Base-by-base conservation (phyloP, 2,329 filamentous ascomycete species). In the Periconia sp. region DNA sequence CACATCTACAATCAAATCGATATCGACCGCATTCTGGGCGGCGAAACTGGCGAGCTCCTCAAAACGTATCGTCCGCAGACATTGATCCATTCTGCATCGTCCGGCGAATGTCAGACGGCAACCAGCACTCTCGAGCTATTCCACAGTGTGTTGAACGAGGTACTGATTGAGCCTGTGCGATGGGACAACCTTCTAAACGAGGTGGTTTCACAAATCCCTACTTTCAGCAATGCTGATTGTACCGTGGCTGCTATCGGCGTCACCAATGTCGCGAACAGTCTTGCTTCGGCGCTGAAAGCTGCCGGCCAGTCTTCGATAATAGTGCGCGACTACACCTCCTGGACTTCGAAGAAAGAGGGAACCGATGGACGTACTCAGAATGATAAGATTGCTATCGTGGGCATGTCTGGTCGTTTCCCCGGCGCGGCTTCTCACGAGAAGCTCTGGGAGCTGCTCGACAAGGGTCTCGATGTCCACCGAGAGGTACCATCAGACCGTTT, bases 361-460 rank as follows among this genome's bases (percentile, higher is more conserved):
- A 58, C 55, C 28, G 52, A 58, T 10, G 77, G 72, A 36, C 75
- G 74, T 46, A 78, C 72, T 21, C 75, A 78, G 48, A 77, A 81
- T 58, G 81, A 83, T 64, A 92, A 91, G 69, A 82, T 95, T 50
- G 90, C 90, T 43, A 91, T 95, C 50, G 87, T 95, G 23, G 90
- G 90, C 38, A 88, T 90, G 81, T 82, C 88, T 32, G 87, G 88
- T 36, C 81, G 88, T 36, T 91, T 89, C 66, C 88, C 88, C 2
- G 84, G 87, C 56, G 85, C 87, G 36, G 85, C 83, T 12, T 86
- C 79, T 59, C 80, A 84, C 48, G 85, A 90, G 45, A 81, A 82
- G 41, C 81, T 92, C 21, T 92, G 88, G 88, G 83, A 89, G 46
- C 75, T 91, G 4, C 77, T 92, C 15, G 81, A 85, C 64, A 84